Percentiles rank a stretch among this genome's conserved stretches.
Conservation (phyloP, 2,329 filamentous ascomycete genomes). For the Atkinsonella texensis region DNA sequence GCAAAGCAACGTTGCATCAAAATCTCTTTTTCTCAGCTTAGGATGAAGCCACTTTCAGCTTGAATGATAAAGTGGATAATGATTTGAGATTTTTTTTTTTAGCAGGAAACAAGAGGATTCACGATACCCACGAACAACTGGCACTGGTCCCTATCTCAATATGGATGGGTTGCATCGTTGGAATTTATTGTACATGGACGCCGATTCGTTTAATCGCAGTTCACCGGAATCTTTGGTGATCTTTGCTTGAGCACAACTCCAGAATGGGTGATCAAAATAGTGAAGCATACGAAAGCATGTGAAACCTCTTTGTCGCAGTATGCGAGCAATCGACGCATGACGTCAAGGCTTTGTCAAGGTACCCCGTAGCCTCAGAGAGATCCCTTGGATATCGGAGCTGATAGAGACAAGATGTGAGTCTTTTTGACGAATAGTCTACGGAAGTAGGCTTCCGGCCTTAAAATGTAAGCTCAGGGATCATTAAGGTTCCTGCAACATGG, state of each 20-base stretch:
- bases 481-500: too few species aligned
- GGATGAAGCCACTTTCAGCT: not conserved
- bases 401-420: too few species aligned
- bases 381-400: too few species aligned
- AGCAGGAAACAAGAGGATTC: not conserved
- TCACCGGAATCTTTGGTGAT: too few species aligned
- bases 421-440: too few species aligned
- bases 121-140: slow-evolving; percentile 6
- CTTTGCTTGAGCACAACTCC: not conserved
- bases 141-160: not conserved
- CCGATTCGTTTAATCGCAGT: not conserved
- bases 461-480: too few species aligned
- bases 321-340: not conserved
- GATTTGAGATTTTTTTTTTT: not conserved
- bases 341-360: too few species aligned
- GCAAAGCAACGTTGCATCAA: not conserved
- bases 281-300: not conserved
- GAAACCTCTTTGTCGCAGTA: not conserved
- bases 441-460: too few species aligned
- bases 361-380: too few species aligned
- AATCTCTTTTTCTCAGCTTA: not conserved
- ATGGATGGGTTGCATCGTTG: not conserved
- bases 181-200: too few species aligned
- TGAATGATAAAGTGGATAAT: too few species aligned
- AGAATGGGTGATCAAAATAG: not conserved